Conservation (phyloP, 345 rosid genomes). For the Erucastrum elatum region DNA sequence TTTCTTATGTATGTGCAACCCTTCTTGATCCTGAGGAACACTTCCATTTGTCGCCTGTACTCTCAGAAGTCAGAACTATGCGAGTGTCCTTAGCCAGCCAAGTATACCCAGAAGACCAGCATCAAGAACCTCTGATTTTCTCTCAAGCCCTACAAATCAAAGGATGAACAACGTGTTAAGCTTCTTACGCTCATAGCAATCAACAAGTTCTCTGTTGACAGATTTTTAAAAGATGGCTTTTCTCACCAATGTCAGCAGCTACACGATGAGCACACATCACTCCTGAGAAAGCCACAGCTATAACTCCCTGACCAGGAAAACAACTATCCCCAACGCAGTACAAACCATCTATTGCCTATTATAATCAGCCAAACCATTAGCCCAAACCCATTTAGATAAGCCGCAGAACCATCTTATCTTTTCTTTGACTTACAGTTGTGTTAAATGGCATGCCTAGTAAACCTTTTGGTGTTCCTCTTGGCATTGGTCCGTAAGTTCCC, state of each 20-base stretch:
- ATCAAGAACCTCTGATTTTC: conserved; percentile 69
- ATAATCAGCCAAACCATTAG: conserved; percentile 59
- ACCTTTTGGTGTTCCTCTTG: conserved; percentile 82
- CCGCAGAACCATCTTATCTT: background rate
- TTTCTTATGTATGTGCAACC: background rate
- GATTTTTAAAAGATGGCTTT: too few relatives aligned
- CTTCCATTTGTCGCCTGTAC: conserved; percentile 1
- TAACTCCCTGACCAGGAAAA: conserved; percentile 98
- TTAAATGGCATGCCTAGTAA: conserved; percentile 95
- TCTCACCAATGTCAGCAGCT: conserved; percentile 93
- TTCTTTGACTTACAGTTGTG: conserved; percentile 67
- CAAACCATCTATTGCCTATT: conserved; percentile 72
- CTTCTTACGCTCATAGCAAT: background rate
- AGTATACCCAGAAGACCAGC: conserved; percentile 70
- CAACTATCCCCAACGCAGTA: conserved; percentile 98
- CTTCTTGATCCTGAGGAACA: background rate
- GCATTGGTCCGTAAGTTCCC: conserved; percentile 97
- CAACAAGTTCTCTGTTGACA: background rate
- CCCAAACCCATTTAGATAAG: conserved; percentile 19
- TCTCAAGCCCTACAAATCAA: conserved; percentile 64
- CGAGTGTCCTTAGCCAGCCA: conserved; percentile 83
- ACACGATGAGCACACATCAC: conserved; percentile 97
- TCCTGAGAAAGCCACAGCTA: conserved; percentile 96
- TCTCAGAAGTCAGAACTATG: conserved; percentile 45
- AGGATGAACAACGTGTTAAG: background rate